Evolutionary conservation across 2,329 filamentous ascomycete species (phyloP).

Genomic region (Aspergillus chevalieri): DNA sequence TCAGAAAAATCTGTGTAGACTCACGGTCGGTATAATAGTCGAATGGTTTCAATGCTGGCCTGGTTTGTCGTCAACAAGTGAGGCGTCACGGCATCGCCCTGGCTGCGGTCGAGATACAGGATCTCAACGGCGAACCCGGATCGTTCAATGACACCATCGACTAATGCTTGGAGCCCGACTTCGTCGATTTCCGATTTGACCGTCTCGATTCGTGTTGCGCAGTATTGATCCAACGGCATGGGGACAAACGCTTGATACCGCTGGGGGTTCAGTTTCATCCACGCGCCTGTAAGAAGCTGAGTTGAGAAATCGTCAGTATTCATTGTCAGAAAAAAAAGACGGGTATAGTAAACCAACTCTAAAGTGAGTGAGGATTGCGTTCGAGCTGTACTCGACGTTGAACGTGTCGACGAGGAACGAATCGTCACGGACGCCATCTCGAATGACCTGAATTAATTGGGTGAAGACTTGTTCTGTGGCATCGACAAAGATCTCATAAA

Average conservation of each 20-base stretch:
- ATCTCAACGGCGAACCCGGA: constrained; percentile 77
- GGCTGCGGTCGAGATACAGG: constrained; percentile 81
- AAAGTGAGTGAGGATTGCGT: constrained; percentile 78
- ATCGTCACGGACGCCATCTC: constrained; percentile 50
- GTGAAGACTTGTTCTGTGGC: constrained; percentile 64
- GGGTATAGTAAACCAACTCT: constrained; percentile 42
- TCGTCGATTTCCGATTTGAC: constrained; percentile 82
- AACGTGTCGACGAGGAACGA: constrained; percentile 61
- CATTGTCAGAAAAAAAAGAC: not conserved
- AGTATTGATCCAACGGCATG: constrained; percentile 61
- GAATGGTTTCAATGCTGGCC: constrained; percentile 55
- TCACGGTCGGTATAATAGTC: constrained; percentile 62
- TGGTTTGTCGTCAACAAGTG: constrained; percentile 33
- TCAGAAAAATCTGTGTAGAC: constrained; percentile 18
- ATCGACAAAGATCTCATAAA: constrained; percentile 79
- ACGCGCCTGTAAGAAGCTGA: constrained; percentile 74
- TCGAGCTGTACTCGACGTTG: constrained; percentile 63
- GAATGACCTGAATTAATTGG: constrained; percentile 55
- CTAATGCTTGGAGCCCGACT: constrained; percentile 70
- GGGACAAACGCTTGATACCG: constrained; percentile 69
- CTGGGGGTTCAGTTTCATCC: constrained; percentile 67
- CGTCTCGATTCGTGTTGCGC: constrained; percentile 63
- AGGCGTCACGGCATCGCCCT: constrained; percentile 63
- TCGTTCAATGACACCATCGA: constrained; percentile 72
- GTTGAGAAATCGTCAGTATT: constrained; percentile 8